Evolutionary conservation across 2,329 filamentous ascomycete species (phyloP), one percentile per base, ranked within the genome.

Genomic region (Falciphora oryzae): DNA sequence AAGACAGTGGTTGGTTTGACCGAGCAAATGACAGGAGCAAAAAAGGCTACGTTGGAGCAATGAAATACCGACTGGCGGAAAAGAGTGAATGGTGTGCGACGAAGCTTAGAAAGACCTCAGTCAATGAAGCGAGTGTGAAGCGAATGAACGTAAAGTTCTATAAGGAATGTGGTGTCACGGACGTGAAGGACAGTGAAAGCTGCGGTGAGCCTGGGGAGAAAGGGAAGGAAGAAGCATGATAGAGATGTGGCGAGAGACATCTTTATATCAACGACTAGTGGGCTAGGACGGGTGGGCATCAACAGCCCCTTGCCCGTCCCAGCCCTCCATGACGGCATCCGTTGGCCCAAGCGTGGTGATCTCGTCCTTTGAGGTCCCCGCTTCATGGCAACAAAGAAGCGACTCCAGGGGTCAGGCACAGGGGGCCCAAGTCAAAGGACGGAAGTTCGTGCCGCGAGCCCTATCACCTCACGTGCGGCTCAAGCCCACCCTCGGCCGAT

Each of bases 81-180:
- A 63, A 57, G 38, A 58, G 28, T 57, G 53, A 60, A 28, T 10
- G 18, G 44, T 38, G 31, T 32, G 57, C 7, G 50, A 57, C 28
- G 61, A 38, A 32, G 25, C n/a, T 57, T 18, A 44, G 22, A 58
- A 29, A n/a, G 56, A 57, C 35, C 27, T 59, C 62, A 63, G 35
- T 63, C 62, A 63, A 63, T 59, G 62, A 63, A 63, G 62, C 62
- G 62, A 63, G 18, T 25, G 60, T 56, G 61, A 31, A 50, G 4
- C 3, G 35, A 63, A 63, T 25, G 57, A 58, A 58, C 29, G n/a
- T 25, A 16, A 28, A 22, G 22, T 53, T 53, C 44, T 1, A 22
- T n/a, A 53, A 53, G 8, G 44, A 53, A 53, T 53, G 44, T 53
- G 22, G 22, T 53, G 44, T 5, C 44, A 50, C 44, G 44, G n/a